These are phyloP conservation scores for Blastomyces percursus DNA, from an alignment of 2,329 filamentous ascomycete species.

Conservation along the genomic window DNA sequence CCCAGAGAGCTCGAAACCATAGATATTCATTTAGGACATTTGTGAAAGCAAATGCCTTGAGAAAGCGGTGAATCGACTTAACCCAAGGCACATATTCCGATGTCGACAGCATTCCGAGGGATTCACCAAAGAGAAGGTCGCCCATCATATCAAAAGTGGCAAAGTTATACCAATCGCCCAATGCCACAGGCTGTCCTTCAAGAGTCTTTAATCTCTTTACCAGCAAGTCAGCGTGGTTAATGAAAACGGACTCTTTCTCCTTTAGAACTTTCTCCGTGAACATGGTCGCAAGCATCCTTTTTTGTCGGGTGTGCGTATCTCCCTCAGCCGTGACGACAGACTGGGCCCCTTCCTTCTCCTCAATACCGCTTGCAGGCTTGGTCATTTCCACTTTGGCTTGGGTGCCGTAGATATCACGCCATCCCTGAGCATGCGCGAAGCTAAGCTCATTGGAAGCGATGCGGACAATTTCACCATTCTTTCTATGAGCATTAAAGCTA, in stretches of 20 bases:
- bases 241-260: conserved; percentile 29
- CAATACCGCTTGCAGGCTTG: conserved; percentile 8
- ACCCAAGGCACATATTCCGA: conserved; percentile 21
- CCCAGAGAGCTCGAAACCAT: conserved; percentile 5
- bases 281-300: conserved; percentile 27
- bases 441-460: conserved; percentile 21
- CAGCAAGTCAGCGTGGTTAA: conserved; percentile 17
- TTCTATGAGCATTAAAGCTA: conserved; percentile 16
- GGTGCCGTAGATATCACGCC: conserved; percentile 23
- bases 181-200: conserved; percentile 10
- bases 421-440: conserved; percentile 18
- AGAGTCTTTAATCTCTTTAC: conserved; percentile 8
- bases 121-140: conserved; percentile 18
- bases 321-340: conserved; percentile 15
- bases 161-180: conserved; percentile 18
- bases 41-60: conserved; percentile 9
- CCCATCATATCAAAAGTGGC: conserved; percentile 19
- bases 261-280: conserved; percentile 36
- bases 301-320: conserved; percentile 19
- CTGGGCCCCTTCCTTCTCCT: conserved; percentile 5
- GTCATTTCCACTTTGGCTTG: conserved; percentile 8
- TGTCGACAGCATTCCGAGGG: conserved; percentile 14
- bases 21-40: conserved; percentile 5
- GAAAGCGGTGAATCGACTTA: conserved; percentile 4
- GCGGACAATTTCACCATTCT: conserved; percentile 22